A percentile compares a stretch with the other conserved stretches of the same genome.
phyloP scores from a whole-genome alignment of 2,329 filamentous ascomycete genomes.

The Trichoderma sp. region DNA sequence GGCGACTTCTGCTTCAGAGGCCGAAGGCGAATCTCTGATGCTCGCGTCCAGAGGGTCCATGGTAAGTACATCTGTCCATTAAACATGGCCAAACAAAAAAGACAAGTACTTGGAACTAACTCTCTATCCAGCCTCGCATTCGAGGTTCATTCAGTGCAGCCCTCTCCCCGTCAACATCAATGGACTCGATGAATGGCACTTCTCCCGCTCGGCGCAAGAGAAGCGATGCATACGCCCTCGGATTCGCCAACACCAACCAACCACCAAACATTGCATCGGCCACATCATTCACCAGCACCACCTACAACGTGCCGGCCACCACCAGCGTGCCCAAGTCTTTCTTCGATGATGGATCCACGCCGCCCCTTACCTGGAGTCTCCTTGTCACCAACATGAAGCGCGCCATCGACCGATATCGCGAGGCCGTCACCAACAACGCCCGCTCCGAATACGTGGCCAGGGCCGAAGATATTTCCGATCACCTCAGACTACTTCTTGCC shows the following conservation, averaged over 20 bases:
- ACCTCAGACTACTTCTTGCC: slow-evolving; percentile 87
- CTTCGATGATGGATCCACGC: slow-evolving; percentile 81
- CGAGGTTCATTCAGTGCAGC: slow-evolving; percentile 68
- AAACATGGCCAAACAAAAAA: neutral
- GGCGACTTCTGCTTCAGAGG: slow-evolving; percentile 76
- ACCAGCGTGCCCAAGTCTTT: slow-evolving; percentile 74
- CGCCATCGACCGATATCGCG: slow-evolving; percentile 84
- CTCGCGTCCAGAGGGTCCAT: slow-evolving; percentile 66
- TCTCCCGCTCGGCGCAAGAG: slow-evolving; percentile 59
- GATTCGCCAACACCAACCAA: slow-evolving; percentile 36
- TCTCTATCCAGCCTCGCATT: slow-evolving; percentile 50
- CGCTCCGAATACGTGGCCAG: slow-evolving; percentile 88
- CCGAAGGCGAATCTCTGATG: slow-evolving; percentile 72
- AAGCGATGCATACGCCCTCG: slow-evolving; percentile 54
- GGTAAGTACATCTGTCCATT: slow-evolving; percentile 46
- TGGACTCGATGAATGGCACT: slow-evolving; percentile 80
- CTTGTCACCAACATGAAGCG: slow-evolving; percentile 91
- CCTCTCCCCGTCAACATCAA: slow-evolving; percentile 82
- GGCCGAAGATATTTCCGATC: slow-evolving; percentile 98
- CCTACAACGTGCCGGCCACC: slow-evolving; percentile 56
- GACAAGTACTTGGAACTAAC: neutral
- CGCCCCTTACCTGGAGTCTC: slow-evolving; percentile 82
- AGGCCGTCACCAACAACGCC: slow-evolving; percentile 79
- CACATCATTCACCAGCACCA: slow-evolving; percentile 60
- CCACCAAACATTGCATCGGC: slow-evolving; percentile 56